A percentile compares a stretch with the other conserved stretches of the same genome.
Conservation (phyloP, 371 early-diverging fungal genomes). For the Mortierella sp. region DNA sequence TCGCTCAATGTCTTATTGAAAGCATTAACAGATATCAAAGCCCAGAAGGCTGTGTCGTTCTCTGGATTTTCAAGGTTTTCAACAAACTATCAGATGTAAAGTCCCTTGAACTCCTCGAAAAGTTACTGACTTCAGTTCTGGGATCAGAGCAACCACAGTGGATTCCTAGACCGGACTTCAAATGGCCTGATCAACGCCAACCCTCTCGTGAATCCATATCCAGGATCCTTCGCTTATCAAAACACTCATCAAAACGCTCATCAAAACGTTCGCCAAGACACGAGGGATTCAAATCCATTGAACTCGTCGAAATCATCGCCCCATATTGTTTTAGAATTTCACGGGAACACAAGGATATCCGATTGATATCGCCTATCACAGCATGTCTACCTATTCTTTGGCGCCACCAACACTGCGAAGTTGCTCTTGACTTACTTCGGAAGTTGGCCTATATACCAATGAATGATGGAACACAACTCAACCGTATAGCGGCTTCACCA, state of each 20-base stretch:
- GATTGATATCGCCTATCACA: background rate
- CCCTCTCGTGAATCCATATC: conserved; percentile 7
- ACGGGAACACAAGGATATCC: background rate
- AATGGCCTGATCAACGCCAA: background rate
- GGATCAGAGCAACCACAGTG: conserved; percentile 5
- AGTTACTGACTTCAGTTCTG: background rate
- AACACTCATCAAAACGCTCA: too few species aligned
- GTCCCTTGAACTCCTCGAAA: background rate
- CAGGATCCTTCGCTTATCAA: too few species aligned
- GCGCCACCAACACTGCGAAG: background rate
- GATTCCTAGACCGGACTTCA: conserved; percentile 7
- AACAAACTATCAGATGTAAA: background rate
- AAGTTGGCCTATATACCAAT: conserved; percentile 18
- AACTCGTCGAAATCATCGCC: conserved; percentile 13
- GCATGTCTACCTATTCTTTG: background rate
- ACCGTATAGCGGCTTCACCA: too few species aligned
- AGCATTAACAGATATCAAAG: conserved; percentile 22
- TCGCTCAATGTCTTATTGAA: conserved; percentile 7
- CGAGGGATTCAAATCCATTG: background rate
- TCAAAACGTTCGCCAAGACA: background rate
- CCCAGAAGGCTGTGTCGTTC: conserved; percentile 13
- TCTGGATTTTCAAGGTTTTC: conserved; percentile 8
- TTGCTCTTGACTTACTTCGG: background rate
- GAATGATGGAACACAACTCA: background rate
- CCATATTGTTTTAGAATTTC: conserved; percentile 18